phyloP scores from a whole-genome alignment of 352 stramenopile species.

The Phytophthora macrochlamydospora region DNA sequence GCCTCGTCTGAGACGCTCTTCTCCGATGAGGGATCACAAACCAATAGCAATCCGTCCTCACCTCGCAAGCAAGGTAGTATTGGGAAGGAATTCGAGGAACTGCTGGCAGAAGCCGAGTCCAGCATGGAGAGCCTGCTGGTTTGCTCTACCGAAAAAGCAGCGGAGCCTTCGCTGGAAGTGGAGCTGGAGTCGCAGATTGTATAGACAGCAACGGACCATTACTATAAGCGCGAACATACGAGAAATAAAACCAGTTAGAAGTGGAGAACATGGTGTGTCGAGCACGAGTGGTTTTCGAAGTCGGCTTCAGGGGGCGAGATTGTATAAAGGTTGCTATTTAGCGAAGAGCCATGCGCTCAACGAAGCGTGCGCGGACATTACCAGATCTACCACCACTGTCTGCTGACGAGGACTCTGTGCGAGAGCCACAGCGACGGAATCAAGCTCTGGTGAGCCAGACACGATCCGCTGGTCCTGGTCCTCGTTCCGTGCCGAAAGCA shows the following conservation, averaged over 20 bases:
- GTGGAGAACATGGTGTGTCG: neutral
- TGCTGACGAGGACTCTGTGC: slow-evolving; percentile 3
- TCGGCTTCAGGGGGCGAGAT: slow-evolving; percentile 5
- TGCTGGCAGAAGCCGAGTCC: slow-evolving; percentile 77
- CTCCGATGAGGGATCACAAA: slow-evolving; percentile 48
- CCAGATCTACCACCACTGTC: slow-evolving; percentile 18
- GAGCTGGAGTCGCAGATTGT: slow-evolving; percentile 39
- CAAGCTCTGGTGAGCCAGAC: slow-evolving; percentile 2
- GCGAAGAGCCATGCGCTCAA: slow-evolving; percentile 10
- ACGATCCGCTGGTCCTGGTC: neutral
- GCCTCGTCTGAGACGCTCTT: slow-evolving; percentile 48
- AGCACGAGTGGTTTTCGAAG: neutral
- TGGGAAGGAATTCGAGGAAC: slow-evolving; percentile 69
- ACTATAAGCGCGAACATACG: slow-evolving; percentile 22
- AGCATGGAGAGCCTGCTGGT: slow-evolving; percentile 66
- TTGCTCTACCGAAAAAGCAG: slow-evolving; percentile 15
- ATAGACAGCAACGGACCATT: slow-evolving; percentile 23
- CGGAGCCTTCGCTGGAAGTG: slow-evolving; percentile 20
- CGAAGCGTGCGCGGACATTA: slow-evolving; percentile 11
- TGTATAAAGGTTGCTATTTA: slow-evolving; percentile 1
- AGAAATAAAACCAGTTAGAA: slow-evolving; percentile 34
- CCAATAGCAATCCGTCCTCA: slow-evolving; percentile 18
- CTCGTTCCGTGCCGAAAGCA: slow-evolving; percentile 20
- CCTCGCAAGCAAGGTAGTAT: slow-evolving; percentile 48
- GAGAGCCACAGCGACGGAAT: slow-evolving; percentile 9